phyloP scores from a whole-genome alignment of 2,329 filamentous ascomycete genomes.

The Xenoacremonium recifei region DNA sequence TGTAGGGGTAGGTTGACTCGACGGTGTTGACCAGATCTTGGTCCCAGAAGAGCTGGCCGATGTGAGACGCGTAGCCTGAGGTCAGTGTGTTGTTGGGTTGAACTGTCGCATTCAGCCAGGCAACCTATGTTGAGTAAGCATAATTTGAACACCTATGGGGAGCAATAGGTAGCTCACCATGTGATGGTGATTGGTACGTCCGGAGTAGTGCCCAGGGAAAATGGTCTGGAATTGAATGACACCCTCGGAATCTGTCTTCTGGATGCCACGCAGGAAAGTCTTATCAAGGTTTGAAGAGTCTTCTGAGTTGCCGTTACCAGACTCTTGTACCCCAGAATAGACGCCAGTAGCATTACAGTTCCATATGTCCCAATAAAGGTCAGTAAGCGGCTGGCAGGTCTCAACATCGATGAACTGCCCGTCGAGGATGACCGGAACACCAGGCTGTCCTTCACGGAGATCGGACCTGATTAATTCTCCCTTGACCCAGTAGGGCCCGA shows the following conservation, averaged over 20 bases:
- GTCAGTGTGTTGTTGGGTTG: conserved; percentile 48
- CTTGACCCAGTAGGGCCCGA: too few species aligned
- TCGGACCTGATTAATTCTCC: too few species aligned
- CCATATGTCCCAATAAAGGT: conserved; percentile 44
- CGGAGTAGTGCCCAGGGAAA: conserved; percentile 43
- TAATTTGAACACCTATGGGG: too few species aligned
- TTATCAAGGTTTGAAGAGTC: conserved; percentile 31
- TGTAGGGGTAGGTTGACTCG: conserved; percentile 43
- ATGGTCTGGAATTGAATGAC: conserved; percentile 40
- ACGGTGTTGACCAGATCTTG: conserved; percentile 52
- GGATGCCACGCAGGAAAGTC: conserved; percentile 40
- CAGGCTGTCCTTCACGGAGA: too few species aligned
- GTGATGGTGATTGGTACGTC: conserved; percentile 35
- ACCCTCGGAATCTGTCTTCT: conserved; percentile 38
- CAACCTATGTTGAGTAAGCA: too few species aligned
- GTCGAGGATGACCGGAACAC: conserved; percentile 40
- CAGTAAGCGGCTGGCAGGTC: conserved; percentile 38
- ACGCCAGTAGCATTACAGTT: conserved; percentile 45
- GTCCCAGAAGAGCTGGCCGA: conserved; percentile 60
- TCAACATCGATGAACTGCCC: conserved; percentile 42
- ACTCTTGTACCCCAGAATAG: conserved; percentile 39
- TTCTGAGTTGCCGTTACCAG: conserved; percentile 32
- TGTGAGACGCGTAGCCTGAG: conserved; percentile 44
- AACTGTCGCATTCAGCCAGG: conserved; percentile 23
- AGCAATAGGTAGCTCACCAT: too few species aligned